Evolutionary conservation across 306 rosid genomes (phyloP).

Genomic region (Datisca glomerata): DNA sequence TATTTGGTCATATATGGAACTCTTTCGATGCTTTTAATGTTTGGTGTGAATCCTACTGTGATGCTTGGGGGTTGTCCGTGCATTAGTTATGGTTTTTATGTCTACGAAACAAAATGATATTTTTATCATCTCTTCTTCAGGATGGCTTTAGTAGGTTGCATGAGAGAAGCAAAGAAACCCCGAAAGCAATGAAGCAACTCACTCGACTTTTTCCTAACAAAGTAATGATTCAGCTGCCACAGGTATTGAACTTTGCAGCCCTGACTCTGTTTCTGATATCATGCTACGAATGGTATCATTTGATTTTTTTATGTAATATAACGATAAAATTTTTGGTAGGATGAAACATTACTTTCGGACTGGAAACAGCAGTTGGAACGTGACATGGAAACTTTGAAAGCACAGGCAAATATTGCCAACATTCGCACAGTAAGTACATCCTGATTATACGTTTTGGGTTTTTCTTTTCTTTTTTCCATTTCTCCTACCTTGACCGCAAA

Average conservation of each 20-base stretch:
- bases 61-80: too few species aligned
- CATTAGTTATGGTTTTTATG: too few species aligned
- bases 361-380: conserved; percentile 87
- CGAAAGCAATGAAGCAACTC: conserved; percentile 76
- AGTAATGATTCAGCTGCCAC: conserved; percentile 74
- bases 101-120: conserved; percentile 5
- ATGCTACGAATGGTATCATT: conserved; percentile 1
- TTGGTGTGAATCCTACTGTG: too few species aligned
- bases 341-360: conserved; percentile 60
- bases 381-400: conserved; percentile 78
- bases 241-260: conserved; percentile 30
- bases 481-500: too few species aligned
- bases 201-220: conserved; percentile 77
- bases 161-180: conserved; percentile 75
- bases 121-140: conserved; percentile 27
- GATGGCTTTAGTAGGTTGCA: conserved; percentile 71
- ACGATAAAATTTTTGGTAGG: conserved; percentile 30
- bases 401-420: conserved; percentile 57
- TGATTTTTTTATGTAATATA: conserved; percentile 8
- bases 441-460: too few species aligned
- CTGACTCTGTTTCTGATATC: neutral
- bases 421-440: conserved; percentile 61
- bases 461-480: too few species aligned
- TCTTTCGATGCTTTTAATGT: too few species aligned
- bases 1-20: too few species aligned